These are phyloP conservation scores for Geosmithia morbida DNA, from an alignment of 2,329 filamentous ascomycete genomes.

Conservation along the genomic window DNA sequence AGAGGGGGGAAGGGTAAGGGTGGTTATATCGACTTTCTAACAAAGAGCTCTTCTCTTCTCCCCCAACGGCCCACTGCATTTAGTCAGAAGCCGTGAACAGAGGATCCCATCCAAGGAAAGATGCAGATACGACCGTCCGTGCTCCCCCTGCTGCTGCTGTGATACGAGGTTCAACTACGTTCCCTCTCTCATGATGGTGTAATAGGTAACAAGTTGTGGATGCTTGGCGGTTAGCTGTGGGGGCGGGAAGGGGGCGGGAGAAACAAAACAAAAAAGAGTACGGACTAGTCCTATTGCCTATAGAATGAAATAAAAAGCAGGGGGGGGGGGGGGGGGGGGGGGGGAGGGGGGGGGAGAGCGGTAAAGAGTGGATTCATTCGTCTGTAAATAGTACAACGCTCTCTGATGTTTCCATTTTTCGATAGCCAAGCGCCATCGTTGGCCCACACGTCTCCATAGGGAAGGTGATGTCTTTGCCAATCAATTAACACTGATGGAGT, in stretches of 20 bases:
- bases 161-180: not conserved
- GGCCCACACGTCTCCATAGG: not conserved
- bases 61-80: not conserved
- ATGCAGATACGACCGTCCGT: not conserved
- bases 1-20: no score
- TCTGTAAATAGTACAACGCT: not conserved
- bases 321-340: no score
- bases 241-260: not conserved
- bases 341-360: no score
- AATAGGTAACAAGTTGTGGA: not conserved
- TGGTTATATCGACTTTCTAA: not conserved
- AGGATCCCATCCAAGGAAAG: not conserved
- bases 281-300: not conserved
- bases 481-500: not conserved
- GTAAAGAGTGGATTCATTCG: no score
- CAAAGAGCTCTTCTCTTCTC: not conserved
- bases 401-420: not conserved
- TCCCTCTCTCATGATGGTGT: not conserved
- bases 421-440: not conserved
- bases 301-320: no score
- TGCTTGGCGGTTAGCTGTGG: not conserved
- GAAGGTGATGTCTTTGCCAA: not conserved
- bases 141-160: not conserved
- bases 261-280: not conserved
- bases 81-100: not conserved